Evolutionary conservation across 2,329 filamentous ascomycete species (phyloP).

Genomic region (Epichloe sibirici): DNA sequence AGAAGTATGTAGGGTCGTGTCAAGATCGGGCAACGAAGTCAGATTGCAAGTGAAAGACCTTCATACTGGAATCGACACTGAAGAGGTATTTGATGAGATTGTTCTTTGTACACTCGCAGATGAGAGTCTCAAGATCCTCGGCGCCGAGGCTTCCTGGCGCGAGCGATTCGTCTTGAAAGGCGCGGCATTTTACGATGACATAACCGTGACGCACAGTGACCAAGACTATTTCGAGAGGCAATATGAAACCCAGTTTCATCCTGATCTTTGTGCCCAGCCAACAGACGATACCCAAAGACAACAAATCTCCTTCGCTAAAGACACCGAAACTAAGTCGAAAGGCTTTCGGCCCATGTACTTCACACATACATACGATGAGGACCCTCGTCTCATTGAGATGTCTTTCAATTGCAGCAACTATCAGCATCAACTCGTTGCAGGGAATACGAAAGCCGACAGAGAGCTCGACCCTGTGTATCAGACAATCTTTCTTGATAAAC

Average conservation of each 20-base stretch:
- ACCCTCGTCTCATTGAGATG: constrained; percentile 51
- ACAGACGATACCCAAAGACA: constrained; percentile 26
- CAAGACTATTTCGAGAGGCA: constrained; percentile 52
- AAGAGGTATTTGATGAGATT: constrained; percentile 51
- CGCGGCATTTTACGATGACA: constrained; percentile 57
- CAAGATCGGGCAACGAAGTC: constrained; percentile 38
- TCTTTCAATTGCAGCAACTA: constrained; percentile 68
- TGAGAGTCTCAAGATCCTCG: constrained; percentile 48
- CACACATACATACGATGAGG: constrained; percentile 45
- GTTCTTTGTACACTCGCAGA: constrained; percentile 55
- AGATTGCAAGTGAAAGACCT: constrained; percentile 39
- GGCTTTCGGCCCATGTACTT: constrained; percentile 55
- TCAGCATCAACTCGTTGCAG: constrained; percentile 53
- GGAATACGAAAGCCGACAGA: constrained; percentile 9
- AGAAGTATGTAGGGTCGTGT: constrained; percentile 39
- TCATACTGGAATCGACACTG: constrained; percentile 34
- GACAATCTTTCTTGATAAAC: constrained; percentile 52
- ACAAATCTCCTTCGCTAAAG: constrained; percentile 28
- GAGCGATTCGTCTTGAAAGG: constrained; percentile 59
- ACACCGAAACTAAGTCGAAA: constrained; percentile 35
- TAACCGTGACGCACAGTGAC: constrained; percentile 59
- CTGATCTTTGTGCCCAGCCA: constrained; percentile 36
- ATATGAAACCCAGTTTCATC: constrained; percentile 50
- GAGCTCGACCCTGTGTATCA: constrained; percentile 54
- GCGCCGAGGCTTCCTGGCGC: constrained; percentile 41